phyloP scores from a whole-genome alignment of 192 early-diverging fungal species.

The Geranomyces variabilis region DNA sequence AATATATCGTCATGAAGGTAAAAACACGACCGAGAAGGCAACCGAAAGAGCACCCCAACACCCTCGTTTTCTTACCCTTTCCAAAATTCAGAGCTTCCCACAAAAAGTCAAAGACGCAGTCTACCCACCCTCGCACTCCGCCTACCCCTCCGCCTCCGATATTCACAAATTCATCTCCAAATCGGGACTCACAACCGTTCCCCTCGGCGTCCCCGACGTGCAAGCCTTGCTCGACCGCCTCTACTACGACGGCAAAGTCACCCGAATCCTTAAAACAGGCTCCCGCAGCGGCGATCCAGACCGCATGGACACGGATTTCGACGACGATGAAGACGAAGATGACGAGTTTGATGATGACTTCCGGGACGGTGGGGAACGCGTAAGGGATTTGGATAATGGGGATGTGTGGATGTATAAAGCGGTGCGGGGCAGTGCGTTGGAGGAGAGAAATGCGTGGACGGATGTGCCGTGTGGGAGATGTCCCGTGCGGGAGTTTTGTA shows the following conservation, averaged over 20 bases:
- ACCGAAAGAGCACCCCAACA: background rate
- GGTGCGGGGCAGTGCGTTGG: constrained; percentile 46
- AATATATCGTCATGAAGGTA: constrained; percentile 64
- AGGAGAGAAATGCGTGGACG: constrained; percentile 46
- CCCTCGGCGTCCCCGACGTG: constrained; percentile 75
- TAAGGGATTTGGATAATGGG: constrained; percentile 31
- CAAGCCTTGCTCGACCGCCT: constrained; percentile 80
- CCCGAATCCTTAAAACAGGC: constrained; percentile 58
- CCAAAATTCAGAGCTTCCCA: constrained; percentile 55
- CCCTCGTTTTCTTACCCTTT: background rate
- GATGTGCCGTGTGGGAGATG: constrained; percentile 90
- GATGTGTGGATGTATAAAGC: constrained; percentile 75
- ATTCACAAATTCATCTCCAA: constrained; percentile 74
- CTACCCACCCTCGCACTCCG: constrained; percentile 64
- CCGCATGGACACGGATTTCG: constrained; percentile 49
- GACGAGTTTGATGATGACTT: constrained; percentile 59
- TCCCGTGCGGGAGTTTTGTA: constrained; percentile 80
- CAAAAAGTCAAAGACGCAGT: constrained; percentile 53
- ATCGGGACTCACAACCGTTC: constrained; percentile 70
- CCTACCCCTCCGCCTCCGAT: constrained; percentile 71
- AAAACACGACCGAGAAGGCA: background rate
- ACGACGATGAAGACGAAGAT: too few species aligned
- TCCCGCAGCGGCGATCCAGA: constrained; percentile 24
- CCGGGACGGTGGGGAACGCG: constrained; percentile 37
- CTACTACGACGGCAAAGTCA: constrained; percentile 84